Evolutionary conservation across 2,329 filamentous ascomycete genomes (phyloP).

Genomic region (Bertia moriformis): DNA sequence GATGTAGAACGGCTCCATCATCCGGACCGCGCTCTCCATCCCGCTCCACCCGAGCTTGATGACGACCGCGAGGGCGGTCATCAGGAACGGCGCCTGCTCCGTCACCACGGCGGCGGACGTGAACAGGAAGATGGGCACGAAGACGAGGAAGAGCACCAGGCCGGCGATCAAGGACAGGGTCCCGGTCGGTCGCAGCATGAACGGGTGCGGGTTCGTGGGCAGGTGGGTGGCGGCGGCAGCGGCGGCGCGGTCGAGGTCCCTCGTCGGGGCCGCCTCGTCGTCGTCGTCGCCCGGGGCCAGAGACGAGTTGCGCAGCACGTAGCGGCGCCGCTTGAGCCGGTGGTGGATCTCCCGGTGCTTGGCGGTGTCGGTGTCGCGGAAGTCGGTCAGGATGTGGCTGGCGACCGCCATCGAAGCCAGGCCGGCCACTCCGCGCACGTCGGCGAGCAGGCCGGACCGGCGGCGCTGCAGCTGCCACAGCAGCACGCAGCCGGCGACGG

Average conservation of each 20-base stretch:
- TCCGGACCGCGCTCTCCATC: slow-evolving; percentile 54
- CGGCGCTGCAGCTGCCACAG: slow-evolving; percentile 46
- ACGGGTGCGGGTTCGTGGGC: slow-evolving; percentile 48
- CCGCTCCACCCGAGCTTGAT: slow-evolving; percentile 57
- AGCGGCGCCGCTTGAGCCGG: slow-evolving; percentile 49
- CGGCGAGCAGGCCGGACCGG: slow-evolving; percentile 49
- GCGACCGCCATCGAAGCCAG: slow-evolving; percentile 63
- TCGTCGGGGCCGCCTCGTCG: slow-evolving; percentile 22
- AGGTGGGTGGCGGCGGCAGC: slow-evolving; percentile 33
- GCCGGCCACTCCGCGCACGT: slow-evolving; percentile 61
- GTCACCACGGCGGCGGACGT: slow-evolving; percentile 35
- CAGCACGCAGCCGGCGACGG: slow-evolving; percentile 38
- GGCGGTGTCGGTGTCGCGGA: slow-evolving; percentile 56
- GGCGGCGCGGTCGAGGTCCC: slow-evolving; percentile 27
- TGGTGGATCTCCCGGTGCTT: slow-evolving; percentile 53
- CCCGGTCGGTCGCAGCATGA: slow-evolving; percentile 49
- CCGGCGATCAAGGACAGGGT: slow-evolving; percentile 44
- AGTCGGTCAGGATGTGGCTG: slow-evolving; percentile 60
- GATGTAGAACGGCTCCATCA: slow-evolving; percentile 64
- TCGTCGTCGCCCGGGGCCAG: slow-evolving; percentile 55
- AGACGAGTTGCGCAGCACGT: slow-evolving; percentile 56
- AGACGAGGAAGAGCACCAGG: slow-evolving; percentile 36
- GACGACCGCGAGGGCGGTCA: slow-evolving; percentile 49
- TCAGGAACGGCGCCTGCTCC: slow-evolving; percentile 47
- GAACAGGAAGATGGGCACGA: slow-evolving; percentile 51